Conservation (phyloP, 305 asterid genomes). For the Caryopteris hybrid region DNA sequence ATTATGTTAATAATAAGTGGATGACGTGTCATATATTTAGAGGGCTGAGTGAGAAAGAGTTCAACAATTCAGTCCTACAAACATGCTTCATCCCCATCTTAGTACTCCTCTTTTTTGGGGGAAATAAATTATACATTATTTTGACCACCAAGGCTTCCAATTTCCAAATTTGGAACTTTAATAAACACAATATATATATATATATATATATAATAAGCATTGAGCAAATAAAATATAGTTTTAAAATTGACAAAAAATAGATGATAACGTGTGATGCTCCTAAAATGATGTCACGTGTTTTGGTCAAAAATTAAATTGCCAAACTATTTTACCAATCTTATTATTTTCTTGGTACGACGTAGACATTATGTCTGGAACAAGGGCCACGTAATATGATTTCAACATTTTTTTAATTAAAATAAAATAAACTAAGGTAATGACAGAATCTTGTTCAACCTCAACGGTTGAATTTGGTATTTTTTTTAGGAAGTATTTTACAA, state of each 20-base stretch:
- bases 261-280: not conserved
- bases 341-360: not conserved
- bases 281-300: slow-evolving; percentile 8
- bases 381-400: not conserved
- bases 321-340: not conserved
- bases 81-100: too few relatives aligned
- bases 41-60: not conserved
- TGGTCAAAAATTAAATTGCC: not conserved
- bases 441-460: too few relatives aligned
- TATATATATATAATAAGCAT: too few relatives aligned
- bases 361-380: slow-evolving; percentile 10
- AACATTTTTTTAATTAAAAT: not conserved
- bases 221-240: too few relatives aligned
- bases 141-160: too few relatives aligned
- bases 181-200: too few relatives aligned
- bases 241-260: too few relatives aligned
- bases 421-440: too few relatives aligned
- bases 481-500: too few relatives aligned
- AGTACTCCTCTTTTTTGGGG: not conserved
- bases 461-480: too few relatives aligned
- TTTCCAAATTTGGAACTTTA: too few relatives aligned
- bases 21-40: slow-evolving; percentile 12
- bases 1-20: not conserved
- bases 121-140: slow-evolving; percentile 3
- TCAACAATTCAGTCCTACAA: slow-evolving; percentile 17